Base-by-base conservation (phyloP, 1,284 basidiomycete species). In the Kwoniella shivajii region DNA sequence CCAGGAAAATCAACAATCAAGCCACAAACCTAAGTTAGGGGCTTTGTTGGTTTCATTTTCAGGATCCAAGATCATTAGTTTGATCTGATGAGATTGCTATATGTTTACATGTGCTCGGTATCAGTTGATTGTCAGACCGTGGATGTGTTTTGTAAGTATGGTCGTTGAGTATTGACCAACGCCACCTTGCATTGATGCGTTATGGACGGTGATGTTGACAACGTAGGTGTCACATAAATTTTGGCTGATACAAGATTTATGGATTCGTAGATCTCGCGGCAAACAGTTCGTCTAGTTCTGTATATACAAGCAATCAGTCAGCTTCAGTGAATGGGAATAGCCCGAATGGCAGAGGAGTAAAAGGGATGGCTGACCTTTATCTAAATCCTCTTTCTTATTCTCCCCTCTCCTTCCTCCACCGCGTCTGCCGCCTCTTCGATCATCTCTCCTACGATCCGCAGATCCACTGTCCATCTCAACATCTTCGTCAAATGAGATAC, bases 311-410 rank as follows among this genome's bases (percentile, higher is more conserved):
- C 6, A 24, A 20, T 5, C 1, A 30, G 30, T 60, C 52, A 59
- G 60, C 50, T 30, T 20, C 37, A 42, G 14, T 16, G 37, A 14
- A 9, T 16, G 30, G 31, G 3, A 34, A 30, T 2, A 24, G 26
- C 30, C 27, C 14, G 14, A n/a, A 38, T 51, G 4, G 14, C 11
- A 33, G 20, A 6, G 45, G 16, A 16, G 31, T 16, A 24, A n/a
- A 30, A 27, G 10, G 22, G 16, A 16, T 16, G 7, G 60, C 68
- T 68, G 49, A 75, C 73, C 73, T 34, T 62, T 65, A 52, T 76
- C 74, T 18, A 76, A 53, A 53, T 72, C 74, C 6, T 73, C 74
- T 52, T 64, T 67, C 54, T 63, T 55, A 56, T 55, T 42, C 48
- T 11, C 54, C 29, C 34, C 64, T 6, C 59, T 26, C 33, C 38